These are phyloP conservation scores for Fusarium buxicola DNA, from an alignment of 2,329 filamentous ascomycete genomes.

Conservation along the genomic window DNA sequence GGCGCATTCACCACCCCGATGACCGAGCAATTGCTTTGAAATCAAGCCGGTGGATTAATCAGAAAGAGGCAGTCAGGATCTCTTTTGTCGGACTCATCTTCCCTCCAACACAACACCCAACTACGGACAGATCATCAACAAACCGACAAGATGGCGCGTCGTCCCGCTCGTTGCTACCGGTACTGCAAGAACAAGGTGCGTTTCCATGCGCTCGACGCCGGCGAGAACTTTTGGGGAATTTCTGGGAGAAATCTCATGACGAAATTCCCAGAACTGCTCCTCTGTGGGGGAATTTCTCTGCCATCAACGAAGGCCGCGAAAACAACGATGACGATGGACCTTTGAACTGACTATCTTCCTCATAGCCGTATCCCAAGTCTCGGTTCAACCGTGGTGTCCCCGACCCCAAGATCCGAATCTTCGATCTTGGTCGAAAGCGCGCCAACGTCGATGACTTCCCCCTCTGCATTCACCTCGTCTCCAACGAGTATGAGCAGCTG, in stretches of 20 bases:
- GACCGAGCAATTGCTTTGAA: conserved; percentile 61
- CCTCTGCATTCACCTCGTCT: conserved; percentile 98
- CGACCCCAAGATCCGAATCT: conserved; percentile 91
- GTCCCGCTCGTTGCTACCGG: conserved; percentile 99
- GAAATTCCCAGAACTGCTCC: conserved; percentile 18
- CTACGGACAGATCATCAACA: conserved; percentile 57
- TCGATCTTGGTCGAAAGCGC: conserved; percentile 98
- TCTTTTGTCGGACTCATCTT: conserved; percentile 46
- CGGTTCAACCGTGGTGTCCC: conserved; percentile 99
- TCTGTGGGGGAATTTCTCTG: neutral
- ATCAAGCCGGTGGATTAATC: conserved; percentile 57
- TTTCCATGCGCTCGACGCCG: conserved; percentile 39
- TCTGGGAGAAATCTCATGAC: conserved; percentile 18
- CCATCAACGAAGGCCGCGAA: conserved; percentile 9
- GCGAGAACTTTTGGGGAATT: conserved; percentile 29
- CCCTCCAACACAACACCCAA: conserved; percentile 53
- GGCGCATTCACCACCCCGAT: conserved; percentile 36
- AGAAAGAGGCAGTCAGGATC: conserved; percentile 47
- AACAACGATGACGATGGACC: conserved; percentile 3
- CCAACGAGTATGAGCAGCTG: conserved; percentile 99
- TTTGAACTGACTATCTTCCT: conserved; percentile 34
- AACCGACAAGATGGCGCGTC: conserved; percentile 96
- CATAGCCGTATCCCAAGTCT: conserved; percentile 96
- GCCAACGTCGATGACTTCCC: conserved; percentile 99
- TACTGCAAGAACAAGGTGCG: conserved; percentile 99